These are phyloP conservation scores for Kodamaea nitidulidarum DNA, from an alignment of 805 yeast species.

Conservation along the genomic window DNA sequence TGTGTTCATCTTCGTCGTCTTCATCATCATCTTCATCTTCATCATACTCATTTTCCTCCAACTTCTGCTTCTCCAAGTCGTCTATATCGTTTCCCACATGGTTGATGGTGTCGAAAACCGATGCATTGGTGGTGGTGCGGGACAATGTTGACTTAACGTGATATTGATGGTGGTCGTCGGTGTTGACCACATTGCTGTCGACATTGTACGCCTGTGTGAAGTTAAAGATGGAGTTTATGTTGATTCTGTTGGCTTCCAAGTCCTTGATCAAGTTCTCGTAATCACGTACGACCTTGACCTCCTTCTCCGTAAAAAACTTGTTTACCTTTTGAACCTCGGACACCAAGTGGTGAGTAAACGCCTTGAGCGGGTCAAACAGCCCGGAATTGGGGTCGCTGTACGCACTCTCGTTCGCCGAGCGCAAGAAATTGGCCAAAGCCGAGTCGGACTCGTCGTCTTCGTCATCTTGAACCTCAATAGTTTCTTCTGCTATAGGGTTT, in stretches of 20 bases:
- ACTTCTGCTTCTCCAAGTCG: slow-evolving; percentile 16
- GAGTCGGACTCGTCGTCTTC: slow-evolving; percentile 6
- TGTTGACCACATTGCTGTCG: slow-evolving; percentile 9
- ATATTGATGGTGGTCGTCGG: slow-evolving; percentile 20
- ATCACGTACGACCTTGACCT: slow-evolving; percentile 42
- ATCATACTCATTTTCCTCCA: slow-evolving; percentile 3
- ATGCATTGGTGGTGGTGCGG: slow-evolving; percentile 21
- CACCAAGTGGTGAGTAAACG: slow-evolving; percentile 44
- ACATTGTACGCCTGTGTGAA: slow-evolving; percentile 23
- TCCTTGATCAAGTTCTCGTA: slow-evolving; percentile 31
- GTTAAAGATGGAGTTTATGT: slow-evolving; percentile 24
- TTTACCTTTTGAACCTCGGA: slow-evolving; percentile 52
- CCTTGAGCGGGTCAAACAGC: slow-evolving; percentile 29
- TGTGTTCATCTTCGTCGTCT: slow-evolving; percentile 32
- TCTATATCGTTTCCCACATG: slow-evolving; percentile 23
- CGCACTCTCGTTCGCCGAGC: background rate
- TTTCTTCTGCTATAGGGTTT: slow-evolving; percentile 1
- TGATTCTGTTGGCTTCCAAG: slow-evolving; percentile 30
- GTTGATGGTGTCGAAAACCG: slow-evolving; percentile 26
- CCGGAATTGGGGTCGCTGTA: slow-evolving; percentile 3
- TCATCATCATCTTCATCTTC: slow-evolving; percentile 14
- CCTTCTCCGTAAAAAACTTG: slow-evolving; percentile 46
- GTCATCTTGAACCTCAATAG: slow-evolving; percentile 3
- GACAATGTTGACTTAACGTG: slow-evolving; percentile 17
- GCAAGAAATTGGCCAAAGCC: background rate